Conservation (phyloP, 257 asterid species). For the Nicotiana paniculata region DNA sequence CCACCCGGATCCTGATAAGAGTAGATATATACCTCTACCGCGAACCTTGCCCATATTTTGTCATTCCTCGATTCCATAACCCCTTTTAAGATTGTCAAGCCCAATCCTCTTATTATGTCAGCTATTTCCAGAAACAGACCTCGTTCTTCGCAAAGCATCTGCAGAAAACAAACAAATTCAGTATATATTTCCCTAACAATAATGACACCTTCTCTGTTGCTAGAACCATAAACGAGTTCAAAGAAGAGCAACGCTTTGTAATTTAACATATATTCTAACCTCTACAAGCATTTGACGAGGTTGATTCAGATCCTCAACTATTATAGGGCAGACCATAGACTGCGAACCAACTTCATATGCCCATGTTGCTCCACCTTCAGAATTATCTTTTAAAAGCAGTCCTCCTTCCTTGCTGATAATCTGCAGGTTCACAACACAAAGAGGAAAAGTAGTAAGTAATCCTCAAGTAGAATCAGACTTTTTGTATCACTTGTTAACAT, state of each 20-base stretch:
- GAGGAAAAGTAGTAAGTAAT: not conserved
- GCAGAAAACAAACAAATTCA: constrained; percentile 6
- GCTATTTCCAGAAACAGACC: constrained; percentile 88
- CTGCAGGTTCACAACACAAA: constrained; percentile 30
- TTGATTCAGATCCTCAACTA: constrained; percentile 82
- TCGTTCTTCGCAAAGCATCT: constrained; percentile 87
- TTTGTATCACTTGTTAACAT: not conserved
- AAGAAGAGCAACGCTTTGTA: not conserved
- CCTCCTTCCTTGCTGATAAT: constrained; percentile 71
- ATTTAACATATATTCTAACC: constrained; percentile 24
- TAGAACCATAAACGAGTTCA: not conserved
- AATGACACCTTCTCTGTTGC: too few relatives aligned
- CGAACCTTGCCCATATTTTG: constrained; percentile 85
- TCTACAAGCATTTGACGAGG: constrained; percentile 94
- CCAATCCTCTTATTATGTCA: constrained; percentile 80
- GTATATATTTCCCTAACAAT: not conserved
- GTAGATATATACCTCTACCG: constrained; percentile 59
- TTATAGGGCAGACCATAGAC: constrained; percentile 78
- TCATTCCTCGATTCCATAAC: constrained; percentile 74
- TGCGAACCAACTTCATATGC: constrained; percentile 95
- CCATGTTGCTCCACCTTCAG: constrained; percentile 95
- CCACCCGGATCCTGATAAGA: not conserved
- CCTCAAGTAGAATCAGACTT: not conserved
- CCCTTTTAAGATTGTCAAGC: constrained; percentile 84
- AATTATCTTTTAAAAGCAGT: constrained; percentile 49